Percentiles rank a stretch among this genome's conserved stretches.
phyloP scores from a whole-genome alignment of 805 yeast genomes.

The Cyberlindnera sargentensis region DNA sequence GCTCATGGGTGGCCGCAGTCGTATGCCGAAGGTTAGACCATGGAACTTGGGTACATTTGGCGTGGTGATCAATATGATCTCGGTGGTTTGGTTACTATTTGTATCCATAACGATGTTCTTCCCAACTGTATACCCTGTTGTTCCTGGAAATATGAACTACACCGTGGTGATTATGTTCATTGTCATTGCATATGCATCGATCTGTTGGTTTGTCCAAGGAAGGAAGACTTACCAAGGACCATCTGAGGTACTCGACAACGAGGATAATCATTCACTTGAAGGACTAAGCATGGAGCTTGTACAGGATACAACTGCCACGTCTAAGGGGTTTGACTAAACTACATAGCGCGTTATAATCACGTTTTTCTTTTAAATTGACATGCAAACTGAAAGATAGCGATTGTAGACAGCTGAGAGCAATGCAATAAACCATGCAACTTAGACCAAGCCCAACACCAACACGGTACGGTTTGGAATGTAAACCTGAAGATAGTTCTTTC shows the following conservation, averaged over 20 bases:
- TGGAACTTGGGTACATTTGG: slow-evolving; percentile 22
- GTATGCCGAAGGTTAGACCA: slow-evolving; percentile 17
- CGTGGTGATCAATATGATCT: slow-evolving; percentile 14
- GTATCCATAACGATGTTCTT: slow-evolving; percentile 20
- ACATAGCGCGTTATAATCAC: no score
- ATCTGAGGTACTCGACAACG: slow-evolving; percentile 14
- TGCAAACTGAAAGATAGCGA: no score
- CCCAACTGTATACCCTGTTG: slow-evolving; percentile 22
- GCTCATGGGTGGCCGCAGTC: slow-evolving; percentile 21
- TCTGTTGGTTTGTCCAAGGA: slow-evolving; percentile 22
- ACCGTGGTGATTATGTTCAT: slow-evolving; percentile 22
- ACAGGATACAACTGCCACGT: slow-evolving; percentile 5
- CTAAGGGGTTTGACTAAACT: slow-evolving; percentile 1
- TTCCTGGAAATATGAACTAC: slow-evolving; percentile 23
- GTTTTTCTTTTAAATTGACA: no score
- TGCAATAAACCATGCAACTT: no score
- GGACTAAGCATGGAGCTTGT: slow-evolving; percentile 3
- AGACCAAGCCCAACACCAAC: slow-evolving; percentile 33
- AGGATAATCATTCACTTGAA: background rate
- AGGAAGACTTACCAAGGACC: slow-evolving; percentile 23
- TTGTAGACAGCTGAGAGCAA: no score
- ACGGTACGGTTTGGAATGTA: slow-evolving; percentile 75
- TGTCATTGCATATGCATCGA: slow-evolving; percentile 18
- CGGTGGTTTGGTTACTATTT: slow-evolving; percentile 18
- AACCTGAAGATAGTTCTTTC: slow-evolving; percentile 71